Base-by-base conservation (phyloP, 2,329 filamentous ascomycete species). In the Aspergillus chevalieri region DNA sequence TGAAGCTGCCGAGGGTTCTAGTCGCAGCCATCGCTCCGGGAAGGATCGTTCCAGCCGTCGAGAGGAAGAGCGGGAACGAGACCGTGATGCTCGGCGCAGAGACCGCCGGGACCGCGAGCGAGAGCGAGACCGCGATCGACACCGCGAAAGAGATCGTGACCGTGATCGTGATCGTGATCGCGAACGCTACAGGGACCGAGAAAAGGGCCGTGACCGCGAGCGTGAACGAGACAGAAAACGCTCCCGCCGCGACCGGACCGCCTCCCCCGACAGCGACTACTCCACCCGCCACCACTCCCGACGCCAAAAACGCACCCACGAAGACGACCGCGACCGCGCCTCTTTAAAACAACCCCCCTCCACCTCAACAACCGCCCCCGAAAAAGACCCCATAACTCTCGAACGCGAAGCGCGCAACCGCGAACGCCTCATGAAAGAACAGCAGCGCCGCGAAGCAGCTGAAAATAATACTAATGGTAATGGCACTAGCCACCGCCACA, bases 361-460 rank as follows among this genome's bases (percentile, higher is more conserved):
- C 4, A 44, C 56, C 6, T 58, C 55, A 17, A 45, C 53, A 4
- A 41, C 59, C 3, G 61, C 62, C 21, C 57, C 62, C 1, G 66
- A 72, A 30, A 73, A 89, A 83, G 82, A 91, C 79, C 59, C 82
- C 75, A 62, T 89, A 63, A 89, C 86, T 38, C 78, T 86, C 47
- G 87, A 92, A 65, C 89, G 88, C 57, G 85, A 85, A 52, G 76
- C 80, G 47, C 74, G 89, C 56, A 74, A 76, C 43, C 66, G 71
- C 12, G 87, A 92, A 67, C 74, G 80, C 6, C 71, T 81, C 48
- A 65, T 88, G 39, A 82, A 81, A 54, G 84, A 87, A 61, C 76
- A 78, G 56, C 88, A 93, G 48, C 78, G 76, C 9, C 74, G 73
- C 4, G 86, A 90, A 4, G 75, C 75, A 6, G 62, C 67, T 15